Conservation (phyloP, 805 yeast species). For the Suhomyces tanzawaensis region DNA sequence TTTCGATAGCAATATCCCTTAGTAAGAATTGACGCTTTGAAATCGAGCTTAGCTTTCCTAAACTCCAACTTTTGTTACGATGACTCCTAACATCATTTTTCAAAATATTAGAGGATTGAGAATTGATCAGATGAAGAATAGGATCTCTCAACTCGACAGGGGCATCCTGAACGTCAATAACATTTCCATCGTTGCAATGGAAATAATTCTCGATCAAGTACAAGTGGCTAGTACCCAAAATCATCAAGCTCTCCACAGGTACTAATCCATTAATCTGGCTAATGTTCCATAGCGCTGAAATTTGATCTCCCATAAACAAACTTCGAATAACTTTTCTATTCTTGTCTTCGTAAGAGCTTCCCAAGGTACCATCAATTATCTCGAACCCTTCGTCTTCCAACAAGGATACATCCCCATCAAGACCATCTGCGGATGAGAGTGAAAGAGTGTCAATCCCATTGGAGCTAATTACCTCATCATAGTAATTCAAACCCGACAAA, state of each 20-base stretch:
- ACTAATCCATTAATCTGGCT: slow-evolving; percentile 76
- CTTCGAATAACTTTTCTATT: slow-evolving; percentile 73
- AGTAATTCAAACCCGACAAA: not conserved
- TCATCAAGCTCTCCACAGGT: slow-evolving; percentile 70
- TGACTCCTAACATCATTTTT: slow-evolving; percentile 36
- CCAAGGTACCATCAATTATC: slow-evolving; percentile 29
- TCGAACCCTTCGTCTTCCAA: slow-evolving; percentile 39
- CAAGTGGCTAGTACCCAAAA: slow-evolving; percentile 61
- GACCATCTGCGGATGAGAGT: slow-evolving; percentile 15
- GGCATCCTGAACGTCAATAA: slow-evolving; percentile 66
- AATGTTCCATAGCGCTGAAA: slow-evolving; percentile 71
- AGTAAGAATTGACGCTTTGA: slow-evolving; percentile 74
- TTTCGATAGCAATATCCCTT: slow-evolving; percentile 77
- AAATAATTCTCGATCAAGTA: slow-evolving; percentile 73
- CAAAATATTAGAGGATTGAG: slow-evolving; percentile 34
- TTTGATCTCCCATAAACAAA: slow-evolving; percentile 66
- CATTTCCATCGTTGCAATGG: slow-evolving; percentile 48
- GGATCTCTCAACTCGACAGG: slow-evolving; percentile 63
- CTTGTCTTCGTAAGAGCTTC: slow-evolving; percentile 51
- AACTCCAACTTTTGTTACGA: slow-evolving; percentile 56
- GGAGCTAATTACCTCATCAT: slow-evolving; percentile 10
- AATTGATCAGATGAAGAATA: slow-evolving; percentile 61
- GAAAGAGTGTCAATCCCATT: slow-evolving; percentile 28
- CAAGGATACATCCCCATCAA: slow-evolving; percentile 5
- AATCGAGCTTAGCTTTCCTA: slow-evolving; percentile 57